Base-by-base conservation (phyloP, 192 early-diverging fungal species). In the Coemansia sp. region DNA sequence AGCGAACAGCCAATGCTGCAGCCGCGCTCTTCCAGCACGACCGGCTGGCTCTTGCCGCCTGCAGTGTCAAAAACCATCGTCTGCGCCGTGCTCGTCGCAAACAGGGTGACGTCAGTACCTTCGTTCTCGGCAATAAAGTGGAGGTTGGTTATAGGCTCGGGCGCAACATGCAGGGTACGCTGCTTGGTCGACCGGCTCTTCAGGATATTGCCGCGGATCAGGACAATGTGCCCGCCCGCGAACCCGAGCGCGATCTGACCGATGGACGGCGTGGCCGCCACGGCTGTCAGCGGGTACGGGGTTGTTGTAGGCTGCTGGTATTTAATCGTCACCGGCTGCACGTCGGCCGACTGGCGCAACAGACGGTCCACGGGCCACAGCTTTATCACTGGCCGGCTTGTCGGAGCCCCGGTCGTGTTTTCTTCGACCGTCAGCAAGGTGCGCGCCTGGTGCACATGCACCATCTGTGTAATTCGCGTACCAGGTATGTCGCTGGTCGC, bases 241-340 rank as follows among this genome's bases (percentile, higher is more conserved):
- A 98, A 73, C 3, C 93, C 96, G 26, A 96, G 71, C 11, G 96
- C 96, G 11, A 93, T 75, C 65, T 95, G 96, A 5, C 86, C 84
- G 7, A 92, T 49, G 9, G 81, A 78, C 33, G 91, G 87, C 14
- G 58, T 62, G 0, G 57, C 56, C 3, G 63, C 54, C 0, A 75
- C 59, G 1, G 65, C 67, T 1, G 70, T 72, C 17, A 76, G 54
- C 35, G 66, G 74, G 30, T 71, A 60, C 14, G 78, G 67, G 23
- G 47, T 66, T 12, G 53, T 34, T 20, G 36, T 56, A 20, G 57
- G 60, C 34, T 53, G 54, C 47, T 67, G 63, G 22, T 60, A 64
- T 19, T 62, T 54, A 4, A 73, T 58, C 0, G 49, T 38, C 29
- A 67, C 57, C 7, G 63, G 70, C 33, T 64, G 63, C 31, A 55